Evolutionary conservation across 2,329 filamentous ascomycete genomes (phyloP).

Genomic region (Botrytis fragariae): DNA sequence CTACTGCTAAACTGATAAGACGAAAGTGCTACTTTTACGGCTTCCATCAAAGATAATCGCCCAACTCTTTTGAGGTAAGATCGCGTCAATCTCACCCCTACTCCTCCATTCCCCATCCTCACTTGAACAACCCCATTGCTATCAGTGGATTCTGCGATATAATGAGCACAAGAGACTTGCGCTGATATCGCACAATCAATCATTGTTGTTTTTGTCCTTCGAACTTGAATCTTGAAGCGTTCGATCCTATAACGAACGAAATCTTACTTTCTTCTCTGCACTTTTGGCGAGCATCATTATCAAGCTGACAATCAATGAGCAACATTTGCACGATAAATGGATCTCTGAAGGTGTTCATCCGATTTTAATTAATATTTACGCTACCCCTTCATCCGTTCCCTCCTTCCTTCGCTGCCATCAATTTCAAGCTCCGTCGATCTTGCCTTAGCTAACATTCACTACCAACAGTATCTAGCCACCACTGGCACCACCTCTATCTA

Average conservation of each 20-base stretch:
- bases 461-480: not conserved
- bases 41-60: not conserved
- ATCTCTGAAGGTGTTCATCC: not conserved
- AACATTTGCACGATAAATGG: not conserved
- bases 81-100: not conserved
- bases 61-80: slow-evolving; percentile 7
- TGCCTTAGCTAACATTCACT: not conserved
- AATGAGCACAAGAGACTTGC: not conserved
- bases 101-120: not conserved
- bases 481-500: not conserved
- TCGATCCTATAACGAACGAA: not conserved
- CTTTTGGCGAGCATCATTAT: not conserved
- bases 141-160: not conserved
- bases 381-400: not conserved
- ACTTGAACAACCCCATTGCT: not conserved
- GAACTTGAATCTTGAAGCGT: not conserved
- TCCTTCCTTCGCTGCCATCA: not conserved
- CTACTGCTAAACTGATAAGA: not conserved
- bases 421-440: not conserved
- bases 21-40: not conserved
- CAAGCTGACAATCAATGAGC: not conserved
- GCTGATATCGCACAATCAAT: not conserved
- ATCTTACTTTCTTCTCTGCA: not conserved
- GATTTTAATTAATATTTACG: not conserved
- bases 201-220: not conserved